phyloP scores from a whole-genome alignment of 805 yeast genomes.

The Wickerhamiella cacticola region DNA sequence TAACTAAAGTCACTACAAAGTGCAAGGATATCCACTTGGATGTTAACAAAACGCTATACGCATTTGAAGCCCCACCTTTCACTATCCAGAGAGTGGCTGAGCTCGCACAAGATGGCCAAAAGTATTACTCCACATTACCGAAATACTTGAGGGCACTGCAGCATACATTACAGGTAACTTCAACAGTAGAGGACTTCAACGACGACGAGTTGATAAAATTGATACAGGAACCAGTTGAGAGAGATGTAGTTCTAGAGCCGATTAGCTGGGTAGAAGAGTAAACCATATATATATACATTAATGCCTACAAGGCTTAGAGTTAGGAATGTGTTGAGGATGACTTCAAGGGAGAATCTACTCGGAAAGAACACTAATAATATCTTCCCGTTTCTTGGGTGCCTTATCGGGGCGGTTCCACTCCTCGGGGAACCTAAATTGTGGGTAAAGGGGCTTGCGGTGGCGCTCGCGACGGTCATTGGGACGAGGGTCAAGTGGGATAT shows the following conservation, averaged over 20 bases:
- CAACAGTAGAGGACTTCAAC: conserved; percentile 17
- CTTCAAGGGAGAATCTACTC: neutral
- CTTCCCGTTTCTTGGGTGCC: conserved; percentile 42
- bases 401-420: conserved; percentile 69
- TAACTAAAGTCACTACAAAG: conserved; percentile 16
- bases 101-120: conserved; percentile 24
- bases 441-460: conserved; percentile 33
- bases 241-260: conserved; percentile 23
- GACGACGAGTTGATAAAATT: conserved; percentile 20
- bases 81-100: conserved; percentile 32
- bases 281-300: conserved; percentile 7
- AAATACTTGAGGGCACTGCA: conserved; percentile 19
- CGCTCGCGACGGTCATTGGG: conserved; percentile 41
- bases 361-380: conserved; percentile 16
- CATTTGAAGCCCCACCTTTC: conserved; percentile 29
- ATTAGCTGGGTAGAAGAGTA: conserved; percentile 16
- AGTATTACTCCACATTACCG: conserved; percentile 22
- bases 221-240: conserved; percentile 21
- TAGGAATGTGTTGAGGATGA: no score
- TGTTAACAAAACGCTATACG: conserved; percentile 13
- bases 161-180: conserved; percentile 16
- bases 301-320: no score
- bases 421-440: conserved; percentile 50
- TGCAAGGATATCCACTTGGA: conserved; percentile 12
- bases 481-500: conserved; percentile 72